A percentile compares a stretch with the other conserved stretches of the same genome.
phyloP scores from a whole-genome alignment of 805 yeast genomes.

The Torulaspora indica region DNA sequence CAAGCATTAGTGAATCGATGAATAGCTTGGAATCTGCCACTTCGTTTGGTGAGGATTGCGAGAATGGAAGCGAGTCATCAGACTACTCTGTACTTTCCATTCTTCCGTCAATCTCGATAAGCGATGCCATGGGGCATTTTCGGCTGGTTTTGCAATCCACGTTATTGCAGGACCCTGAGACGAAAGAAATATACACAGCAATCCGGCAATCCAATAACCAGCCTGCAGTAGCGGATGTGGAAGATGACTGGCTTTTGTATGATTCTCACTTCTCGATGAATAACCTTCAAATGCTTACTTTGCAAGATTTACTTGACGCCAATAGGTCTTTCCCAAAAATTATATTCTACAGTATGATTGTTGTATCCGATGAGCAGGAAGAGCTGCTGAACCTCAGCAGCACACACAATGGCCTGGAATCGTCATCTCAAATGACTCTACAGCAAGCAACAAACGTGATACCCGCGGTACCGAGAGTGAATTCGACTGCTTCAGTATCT shows the following conservation, averaged over 20 bases:
- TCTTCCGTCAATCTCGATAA: slow-evolving; percentile 33
- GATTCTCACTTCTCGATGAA: slow-evolving; percentile 38
- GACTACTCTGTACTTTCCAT: slow-evolving; percentile 26
- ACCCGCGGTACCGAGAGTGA: slow-evolving; percentile 1
- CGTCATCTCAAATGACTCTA: slow-evolving; percentile 2
- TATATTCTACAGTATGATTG: slow-evolving; percentile 34
- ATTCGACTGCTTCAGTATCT: slow-evolving; percentile 8
- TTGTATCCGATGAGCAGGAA: slow-evolving; percentile 11
- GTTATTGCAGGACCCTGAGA: slow-evolving; percentile 26
- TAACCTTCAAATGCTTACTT: slow-evolving; percentile 35
- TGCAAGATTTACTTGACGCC: slow-evolving; percentile 35
- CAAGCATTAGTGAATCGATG: slow-evolving; percentile 20
- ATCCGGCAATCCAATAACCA: slow-evolving; percentile 32
- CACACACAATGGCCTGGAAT: background rate
- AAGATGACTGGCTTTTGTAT: slow-evolving; percentile 42
- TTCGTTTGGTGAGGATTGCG: slow-evolving; percentile 9
- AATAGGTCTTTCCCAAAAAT: slow-evolving; percentile 32
- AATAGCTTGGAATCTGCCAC: slow-evolving; percentile 12
- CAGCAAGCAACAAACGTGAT: background rate
- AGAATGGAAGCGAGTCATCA: slow-evolving; percentile 9
- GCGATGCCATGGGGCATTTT: slow-evolving; percentile 31
- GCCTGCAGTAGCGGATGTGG: slow-evolving; percentile 30
- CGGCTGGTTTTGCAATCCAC: slow-evolving; percentile 34
- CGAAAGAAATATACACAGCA: slow-evolving; percentile 31
- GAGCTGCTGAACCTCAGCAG: background rate